Base-by-base conservation (phyloP, 768 basidiomycete species). In the Naematelia encephala region DNA sequence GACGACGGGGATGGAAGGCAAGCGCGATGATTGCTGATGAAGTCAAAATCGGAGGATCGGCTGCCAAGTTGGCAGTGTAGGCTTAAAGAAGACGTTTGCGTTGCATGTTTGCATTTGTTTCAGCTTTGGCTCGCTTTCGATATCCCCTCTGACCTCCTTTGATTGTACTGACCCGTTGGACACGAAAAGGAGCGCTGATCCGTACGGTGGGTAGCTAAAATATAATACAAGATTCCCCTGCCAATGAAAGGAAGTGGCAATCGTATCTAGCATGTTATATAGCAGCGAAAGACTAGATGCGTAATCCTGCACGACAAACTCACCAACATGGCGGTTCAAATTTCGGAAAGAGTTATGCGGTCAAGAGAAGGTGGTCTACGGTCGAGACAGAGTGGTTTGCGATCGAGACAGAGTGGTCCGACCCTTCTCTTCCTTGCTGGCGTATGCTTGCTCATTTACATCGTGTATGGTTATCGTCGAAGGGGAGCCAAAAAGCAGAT, bases 21-120 rank as follows among this genome's bases (percentile, higher is more conserved):
- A 42, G n/a, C 27, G 51, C 19, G 49, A 73, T 73, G 71, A 70
- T 73, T 44, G 64, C 71, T 28, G 63, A 47, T 23, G 58, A 70
- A 26, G 66, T 73, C 56, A 70, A 65, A 56, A 56, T 69, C 23
- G 65, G 61, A 19, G 67, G 69, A 21, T 39, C 51, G 12, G 64
- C 53, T 23, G 68, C 59, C 48, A 66, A 66, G 56, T 51, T 44
- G 11, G 68, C 53, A 51, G 58, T 52, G 39, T 51, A 57, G 44
- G 26, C 54, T 25, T 47, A 25, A 21, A n/a, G 8, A 47, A 5
- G 16, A 21, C 8, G 46, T 16, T 16, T 8, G 8, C 16, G 34
- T 39, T 8, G 34, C 16, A 39, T 39, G 16, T 39, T 39, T 39
- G 34, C 34, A 39, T 39, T 39, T 8, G 8, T 39, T 39, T 8